phyloP scores from a whole-genome alignment of 2,329 filamentous ascomycete genomes.

The Eurotiales sp. region DNA sequence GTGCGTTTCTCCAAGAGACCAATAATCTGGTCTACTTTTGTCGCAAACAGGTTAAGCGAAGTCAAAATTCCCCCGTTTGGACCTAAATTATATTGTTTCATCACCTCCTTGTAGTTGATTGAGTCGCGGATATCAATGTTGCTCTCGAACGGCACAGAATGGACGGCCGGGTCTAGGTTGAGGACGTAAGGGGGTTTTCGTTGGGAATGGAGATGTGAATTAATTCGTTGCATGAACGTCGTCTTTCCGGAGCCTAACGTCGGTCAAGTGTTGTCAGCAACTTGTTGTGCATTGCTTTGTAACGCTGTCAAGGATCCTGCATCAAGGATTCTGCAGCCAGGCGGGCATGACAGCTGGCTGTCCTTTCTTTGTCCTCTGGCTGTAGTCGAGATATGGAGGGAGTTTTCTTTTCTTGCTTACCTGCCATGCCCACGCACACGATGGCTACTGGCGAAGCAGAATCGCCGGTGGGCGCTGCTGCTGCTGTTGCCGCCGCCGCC shows the following conservation, averaged over 20 bases:
- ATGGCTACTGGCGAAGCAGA: conserved; percentile 64
- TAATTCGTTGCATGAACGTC: conserved; percentile 99
- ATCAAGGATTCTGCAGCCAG: not conserved
- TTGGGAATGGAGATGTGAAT: conserved; percentile 81
- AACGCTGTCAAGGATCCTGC: not conserved
- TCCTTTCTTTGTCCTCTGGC: not conserved
- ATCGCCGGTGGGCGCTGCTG: conserved; percentile 28
- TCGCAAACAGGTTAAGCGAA: conserved; percentile 91
- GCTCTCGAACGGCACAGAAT: conserved; percentile 87
- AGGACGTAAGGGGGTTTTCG: conserved; percentile 86
- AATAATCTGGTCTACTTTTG: conserved; percentile 95
- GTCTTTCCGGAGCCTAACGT: conserved; percentile 83
- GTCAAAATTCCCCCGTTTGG: conserved; percentile 97
- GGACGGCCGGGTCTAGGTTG: conserved; percentile 93
- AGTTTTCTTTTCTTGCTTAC: conserved; percentile 40
- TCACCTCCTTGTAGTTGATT: conserved; percentile 99
- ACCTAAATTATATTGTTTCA: conserved; percentile 97
- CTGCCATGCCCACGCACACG: conserved; percentile 96
- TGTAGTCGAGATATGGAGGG: not conserved
- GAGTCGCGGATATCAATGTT: conserved; percentile 99
- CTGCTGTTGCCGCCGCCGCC: conserved; percentile 6
- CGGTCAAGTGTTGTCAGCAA: conserved; percentile 7
- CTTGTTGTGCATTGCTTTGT: not conserved
- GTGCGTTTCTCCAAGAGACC: conserved; percentile 85
- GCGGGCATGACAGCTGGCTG: not conserved